phyloP scores from a whole-genome alignment of 164 flowering plant species.

The Warburgia ugandensis region DNA sequence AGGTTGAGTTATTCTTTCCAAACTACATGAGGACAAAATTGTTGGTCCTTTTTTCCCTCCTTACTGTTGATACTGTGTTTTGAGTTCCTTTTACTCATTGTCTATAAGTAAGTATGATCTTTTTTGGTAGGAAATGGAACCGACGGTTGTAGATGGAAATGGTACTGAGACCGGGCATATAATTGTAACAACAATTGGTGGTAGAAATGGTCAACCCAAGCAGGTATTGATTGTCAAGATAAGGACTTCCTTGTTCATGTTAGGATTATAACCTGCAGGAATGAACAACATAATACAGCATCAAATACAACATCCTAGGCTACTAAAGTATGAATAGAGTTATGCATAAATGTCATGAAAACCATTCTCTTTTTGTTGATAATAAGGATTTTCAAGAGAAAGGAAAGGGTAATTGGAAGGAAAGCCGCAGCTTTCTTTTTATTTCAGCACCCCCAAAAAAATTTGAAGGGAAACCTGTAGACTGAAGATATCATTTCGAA shows the following conservation, averaged over 20 bases:
- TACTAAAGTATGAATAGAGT: too few species aligned
- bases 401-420: too few species aligned
- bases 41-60: not conserved
- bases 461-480: too few species aligned
- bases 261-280: too few species aligned
- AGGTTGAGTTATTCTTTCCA: conserved; percentile 21
- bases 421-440: too few species aligned
- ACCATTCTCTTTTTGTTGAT: too few species aligned
- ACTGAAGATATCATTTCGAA: too few species aligned
- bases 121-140: conserved; percentile 53
- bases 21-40: not conserved
- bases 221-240: conserved; percentile 32
- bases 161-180: conserved; percentile 75
- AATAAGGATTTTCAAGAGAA: too few species aligned
- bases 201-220: conserved; percentile 71
- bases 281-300: too few species aligned
- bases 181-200: conserved; percentile 71
- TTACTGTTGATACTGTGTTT: not conserved
- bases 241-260: not conserved
- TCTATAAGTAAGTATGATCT: not conserved
- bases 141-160: conserved; percentile 59
- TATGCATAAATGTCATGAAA: too few species aligned
- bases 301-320: too few species aligned
- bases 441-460: too few species aligned
- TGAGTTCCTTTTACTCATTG: not conserved